phyloP scores from a whole-genome alignment of 345 rosid species.

The Moricandia moricandioides region DNA sequence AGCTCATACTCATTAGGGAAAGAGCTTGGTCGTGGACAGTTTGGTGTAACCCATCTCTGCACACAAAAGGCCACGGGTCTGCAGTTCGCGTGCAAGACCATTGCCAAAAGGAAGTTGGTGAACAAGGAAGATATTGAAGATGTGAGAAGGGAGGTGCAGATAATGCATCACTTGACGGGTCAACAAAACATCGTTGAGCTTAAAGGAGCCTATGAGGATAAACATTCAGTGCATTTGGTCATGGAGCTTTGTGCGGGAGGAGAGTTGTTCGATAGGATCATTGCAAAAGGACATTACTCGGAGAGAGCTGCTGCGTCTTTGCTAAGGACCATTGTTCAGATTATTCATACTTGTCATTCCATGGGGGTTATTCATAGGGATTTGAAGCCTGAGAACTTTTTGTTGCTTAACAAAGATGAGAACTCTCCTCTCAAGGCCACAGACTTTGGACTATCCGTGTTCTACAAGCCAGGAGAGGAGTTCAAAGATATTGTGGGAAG shows the following conservation, averaged over 20 bases:
- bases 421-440: constrained; percentile 89
- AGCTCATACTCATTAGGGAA: constrained; percentile 66
- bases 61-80: constrained; percentile 66
- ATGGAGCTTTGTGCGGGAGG: constrained; percentile 98
- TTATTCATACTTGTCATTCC: constrained; percentile 83
- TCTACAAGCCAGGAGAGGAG: constrained; percentile 91
- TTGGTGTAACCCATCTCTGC: constrained; percentile 85
- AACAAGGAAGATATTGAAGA: constrained; percentile 94
- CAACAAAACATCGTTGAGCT: constrained; percentile 89
- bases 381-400: constrained; percentile 93
- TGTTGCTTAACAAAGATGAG: constrained; percentile 73
- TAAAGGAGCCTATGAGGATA: constrained; percentile 92
- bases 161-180: constrained; percentile 88
- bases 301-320: constrained; percentile 91
- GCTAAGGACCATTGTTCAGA: constrained; percentile 81
- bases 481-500: constrained; percentile 93
- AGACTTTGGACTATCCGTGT: constrained; percentile 84
- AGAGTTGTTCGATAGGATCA: constrained; percentile 84
- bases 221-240: constrained; percentile 87
- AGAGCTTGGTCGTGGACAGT: constrained; percentile 89
- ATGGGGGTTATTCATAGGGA: constrained; percentile 97
- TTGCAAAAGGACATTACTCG: constrained; percentile 87
- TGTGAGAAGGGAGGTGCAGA: constrained; percentile 88
- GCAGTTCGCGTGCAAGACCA: constrained; percentile 89
- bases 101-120: constrained; percentile 77